phyloP scores from a whole-genome alignment of 257 asterid genomes.

The Mentha longifolia region DNA sequence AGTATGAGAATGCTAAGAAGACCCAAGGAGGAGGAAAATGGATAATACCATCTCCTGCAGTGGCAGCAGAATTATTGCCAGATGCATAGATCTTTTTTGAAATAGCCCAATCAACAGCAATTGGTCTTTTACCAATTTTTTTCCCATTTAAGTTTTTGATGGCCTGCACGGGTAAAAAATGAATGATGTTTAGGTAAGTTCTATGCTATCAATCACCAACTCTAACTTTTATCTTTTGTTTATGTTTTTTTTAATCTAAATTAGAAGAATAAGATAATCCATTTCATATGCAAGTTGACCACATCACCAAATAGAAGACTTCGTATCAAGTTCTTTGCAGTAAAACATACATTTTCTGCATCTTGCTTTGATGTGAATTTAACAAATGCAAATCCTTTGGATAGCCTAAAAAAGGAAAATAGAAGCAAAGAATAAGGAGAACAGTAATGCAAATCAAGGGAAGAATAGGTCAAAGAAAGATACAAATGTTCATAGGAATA shows the following conservation, averaged over 20 bases:
- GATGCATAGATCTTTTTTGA: slow-evolving; percentile 70
- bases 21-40: slow-evolving; percentile 31
- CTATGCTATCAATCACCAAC: slow-evolving; percentile 4
- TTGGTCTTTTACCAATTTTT: slow-evolving; percentile 65
- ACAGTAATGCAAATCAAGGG: slow-evolving; percentile 6
- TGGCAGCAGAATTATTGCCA: slow-evolving; percentile 53
- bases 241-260: neutral
- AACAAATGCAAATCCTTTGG: slow-evolving; percentile 95
- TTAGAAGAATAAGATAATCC: neutral
- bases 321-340: slow-evolving; percentile 24
- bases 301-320: slow-evolving; percentile 12
- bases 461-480: slow-evolving; percentile 5
- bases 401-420: slow-evolving; percentile 51
- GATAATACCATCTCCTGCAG: slow-evolving; percentile 58
- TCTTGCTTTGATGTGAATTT: slow-evolving; percentile 88
- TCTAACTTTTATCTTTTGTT: neutral
- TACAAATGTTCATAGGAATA: slow-evolving; percentile 35
- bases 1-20: neutral
- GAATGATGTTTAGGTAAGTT: slow-evolving; percentile 11
- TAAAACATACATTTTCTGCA: slow-evolving; percentile 71
- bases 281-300: slow-evolving; percentile 27
- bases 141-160: slow-evolving; percentile 81
- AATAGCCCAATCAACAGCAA: slow-evolving; percentile 98
- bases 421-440: slow-evolving; percentile 30
- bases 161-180: slow-evolving; percentile 52